Evolutionary conservation across 2,329 filamentous ascomycete species (phyloP), one percentile per base, ranked within the genome.

Genomic region (Sordariomycetes sp.): DNA sequence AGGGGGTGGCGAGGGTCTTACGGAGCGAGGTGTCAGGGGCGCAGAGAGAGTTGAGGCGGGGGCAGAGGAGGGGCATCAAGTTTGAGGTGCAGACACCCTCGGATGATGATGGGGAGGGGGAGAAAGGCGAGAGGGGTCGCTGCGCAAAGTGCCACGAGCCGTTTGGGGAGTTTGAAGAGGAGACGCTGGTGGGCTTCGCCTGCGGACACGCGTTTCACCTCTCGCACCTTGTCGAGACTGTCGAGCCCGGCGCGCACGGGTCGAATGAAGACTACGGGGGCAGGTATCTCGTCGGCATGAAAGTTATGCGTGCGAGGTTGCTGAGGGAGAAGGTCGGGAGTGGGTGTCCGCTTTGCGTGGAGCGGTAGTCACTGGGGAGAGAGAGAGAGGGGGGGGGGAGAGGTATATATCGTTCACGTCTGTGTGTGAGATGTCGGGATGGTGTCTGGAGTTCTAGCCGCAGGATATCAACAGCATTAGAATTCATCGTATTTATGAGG

Each of bases 201-300:
- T 95, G 89, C 65, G 86, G 88, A 0, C 89, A 94, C 66, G 84
- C 90, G 28, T 94, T 88, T 67, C 89, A 95, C 64, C 75, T 91
- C 1, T 76, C 79, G 3, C 90, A 91, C 64, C 71, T 94, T 20
- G 69, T 92, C 15, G 76, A 77, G 62, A 70, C 72, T 58, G 62
- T 83, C 54, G 67, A 77, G 52, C 70, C 72, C 42, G 75, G 71
- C 67, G 66, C 69, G 6, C 79, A 85, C 58, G 67, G 73, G 3
- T 72, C 72, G 1, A 72, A 69, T 17, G 69, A 69, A 2, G 69
- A 71, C 48, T 72, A 75, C 39, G 73, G 72, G 17, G 69, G 68
- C 28, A 77, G 79, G 8, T 77, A 85, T 58, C 89, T 86, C 56
- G 84, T 97, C 7, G 88, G 89, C 0, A 82, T 86, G 34, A 96